Conservation (phyloP, 768 basidiomycete species). For the Agrocybe praecox region DNA sequence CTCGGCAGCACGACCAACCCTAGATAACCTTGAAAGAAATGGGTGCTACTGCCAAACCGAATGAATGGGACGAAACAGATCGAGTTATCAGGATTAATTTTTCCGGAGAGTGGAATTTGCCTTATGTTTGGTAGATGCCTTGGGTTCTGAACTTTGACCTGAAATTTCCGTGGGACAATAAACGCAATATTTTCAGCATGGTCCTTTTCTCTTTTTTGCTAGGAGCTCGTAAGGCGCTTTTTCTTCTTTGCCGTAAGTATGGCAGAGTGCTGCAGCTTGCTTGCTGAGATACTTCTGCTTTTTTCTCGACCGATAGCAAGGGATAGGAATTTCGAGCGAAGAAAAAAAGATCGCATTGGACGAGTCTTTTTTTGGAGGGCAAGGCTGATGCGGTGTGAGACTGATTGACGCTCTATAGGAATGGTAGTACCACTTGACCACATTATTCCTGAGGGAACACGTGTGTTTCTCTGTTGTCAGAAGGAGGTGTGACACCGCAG, state of each 20-base stretch:
- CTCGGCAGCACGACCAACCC: slow-evolving; percentile 4
- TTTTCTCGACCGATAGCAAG: slow-evolving; percentile 8
- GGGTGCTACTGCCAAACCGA: too few species aligned
- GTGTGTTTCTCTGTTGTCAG: too few species aligned
- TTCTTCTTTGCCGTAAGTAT: slow-evolving; percentile 19
- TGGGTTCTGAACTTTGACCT: slow-evolving; percentile 10
- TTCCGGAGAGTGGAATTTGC: background rate
- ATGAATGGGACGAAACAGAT: too few species aligned
- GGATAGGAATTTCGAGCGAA: slow-evolving; percentile 30
- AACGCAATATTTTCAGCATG: slow-evolving; percentile 28
- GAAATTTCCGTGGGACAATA: slow-evolving; percentile 22
- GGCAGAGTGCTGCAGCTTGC: slow-evolving; percentile 32
- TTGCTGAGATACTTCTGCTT: slow-evolving; percentile 37
- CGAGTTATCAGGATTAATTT: too few species aligned
- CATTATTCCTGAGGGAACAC: too few species aligned
- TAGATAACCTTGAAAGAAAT: background rate
- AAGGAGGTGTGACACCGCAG: too few species aligned
- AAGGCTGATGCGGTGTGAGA: too few species aligned
- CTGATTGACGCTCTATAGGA: too few species aligned
- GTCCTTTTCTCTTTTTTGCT: slow-evolving; percentile 28
- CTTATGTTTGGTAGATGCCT: background rate
- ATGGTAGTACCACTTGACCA: too few species aligned
- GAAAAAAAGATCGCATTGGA: slow-evolving; percentile 42
- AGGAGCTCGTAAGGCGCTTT: slow-evolving; percentile 15
- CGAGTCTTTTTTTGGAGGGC: too few species aligned